Evolutionary conservation across 345 rosid species (phyloP).

Genomic region (Hypericum androsaemum): DNA sequence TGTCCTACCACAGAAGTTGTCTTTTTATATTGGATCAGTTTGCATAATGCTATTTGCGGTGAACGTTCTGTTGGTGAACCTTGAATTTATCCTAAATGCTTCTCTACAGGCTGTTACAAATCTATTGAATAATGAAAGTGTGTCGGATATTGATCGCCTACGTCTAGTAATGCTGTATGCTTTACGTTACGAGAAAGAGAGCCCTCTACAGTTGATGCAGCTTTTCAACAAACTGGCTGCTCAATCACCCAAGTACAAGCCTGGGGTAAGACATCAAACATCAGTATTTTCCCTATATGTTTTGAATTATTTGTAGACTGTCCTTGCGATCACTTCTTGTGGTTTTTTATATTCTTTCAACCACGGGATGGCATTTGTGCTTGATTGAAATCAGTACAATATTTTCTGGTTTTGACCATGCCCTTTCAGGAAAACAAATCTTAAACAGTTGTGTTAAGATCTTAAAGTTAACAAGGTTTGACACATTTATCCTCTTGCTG

Average conservation of each 20-base stretch:
- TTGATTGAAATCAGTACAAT: no score
- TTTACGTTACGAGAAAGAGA: slow-evolving; percentile 93
- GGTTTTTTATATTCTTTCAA: no score
- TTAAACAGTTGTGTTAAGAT: not conserved
- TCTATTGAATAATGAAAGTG: slow-evolving; percentile 72
- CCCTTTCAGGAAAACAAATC: not conserved
- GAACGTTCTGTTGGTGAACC: slow-evolving; percentile 1
- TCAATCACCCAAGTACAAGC: slow-evolving; percentile 84
- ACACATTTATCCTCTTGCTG: slow-evolving; percentile 20
- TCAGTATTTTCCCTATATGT: slow-evolving; percentile 4
- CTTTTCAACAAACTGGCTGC: slow-evolving; percentile 88
- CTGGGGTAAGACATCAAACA: slow-evolving; percentile 55
- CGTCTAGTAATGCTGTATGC: slow-evolving; percentile 92
- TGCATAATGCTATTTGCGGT: no score
- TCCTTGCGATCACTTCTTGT: no score
- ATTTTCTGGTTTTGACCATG: no score
- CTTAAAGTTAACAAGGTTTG: slow-evolving; percentile 6
- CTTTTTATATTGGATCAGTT: no score
- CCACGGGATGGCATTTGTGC: no score
- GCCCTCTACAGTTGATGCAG: slow-evolving; percentile 95
- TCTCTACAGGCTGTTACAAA: slow-evolving; percentile 78
- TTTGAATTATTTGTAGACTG: no score
- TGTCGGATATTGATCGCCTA: slow-evolving; percentile 77
- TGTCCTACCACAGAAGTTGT: no score
- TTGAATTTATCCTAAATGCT: slow-evolving; percentile 13